Conservation (phyloP, 2,329 filamentous ascomycete species). For the Annulohypoxylon truncatum region DNA sequence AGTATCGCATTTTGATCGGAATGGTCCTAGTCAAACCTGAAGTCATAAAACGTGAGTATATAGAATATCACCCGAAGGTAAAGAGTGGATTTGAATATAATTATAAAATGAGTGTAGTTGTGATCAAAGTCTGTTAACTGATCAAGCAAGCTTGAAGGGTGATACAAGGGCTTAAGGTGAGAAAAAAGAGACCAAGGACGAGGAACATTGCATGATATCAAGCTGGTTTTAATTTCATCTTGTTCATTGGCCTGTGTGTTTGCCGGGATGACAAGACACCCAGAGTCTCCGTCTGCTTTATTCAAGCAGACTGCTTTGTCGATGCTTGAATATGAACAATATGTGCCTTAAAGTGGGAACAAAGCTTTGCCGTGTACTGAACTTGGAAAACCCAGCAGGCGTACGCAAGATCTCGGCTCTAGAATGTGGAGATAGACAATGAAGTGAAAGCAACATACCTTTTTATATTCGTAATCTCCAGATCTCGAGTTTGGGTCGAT, state of each 20-base stretch:
- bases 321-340: not conserved
- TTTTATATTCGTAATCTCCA: slow-evolving; percentile 8
- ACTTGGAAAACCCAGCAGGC: not conserved
- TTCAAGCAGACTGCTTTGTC: slow-evolving; percentile 27
- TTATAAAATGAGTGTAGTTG: slow-evolving; percentile 24
- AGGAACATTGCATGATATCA: not conserved
- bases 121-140: slow-evolving; percentile 15
- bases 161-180: slow-evolving; percentile 2
- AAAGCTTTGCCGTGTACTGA: slow-evolving; percentile 17
- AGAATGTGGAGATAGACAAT: slow-evolving; percentile 12
- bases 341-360: slow-evolving; percentile 2
- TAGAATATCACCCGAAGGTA: not conserved
- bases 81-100: slow-evolving; percentile 9
- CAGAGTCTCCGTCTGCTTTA: slow-evolving; percentile 22
- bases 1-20: slow-evolving; percentile 55
- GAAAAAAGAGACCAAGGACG: not conserved
- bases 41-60: slow-evolving; percentile 29
- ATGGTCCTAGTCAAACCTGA: slow-evolving; percentile 17
- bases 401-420: not conserved
- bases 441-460: slow-evolving; percentile 29
- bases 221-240: slow-evolving; percentile 16
- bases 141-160: slow-evolving; percentile 16
- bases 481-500: slow-evolving; percentile 3
- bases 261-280: not conserved
- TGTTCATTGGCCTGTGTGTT: not conserved